A percentile compares a stretch with the other conserved stretches of the same genome.
These are phyloP conservation scores for Hygrophorus russula DNA, from an alignment of 768 basidiomycete genomes.

Conservation along the genomic window DNA sequence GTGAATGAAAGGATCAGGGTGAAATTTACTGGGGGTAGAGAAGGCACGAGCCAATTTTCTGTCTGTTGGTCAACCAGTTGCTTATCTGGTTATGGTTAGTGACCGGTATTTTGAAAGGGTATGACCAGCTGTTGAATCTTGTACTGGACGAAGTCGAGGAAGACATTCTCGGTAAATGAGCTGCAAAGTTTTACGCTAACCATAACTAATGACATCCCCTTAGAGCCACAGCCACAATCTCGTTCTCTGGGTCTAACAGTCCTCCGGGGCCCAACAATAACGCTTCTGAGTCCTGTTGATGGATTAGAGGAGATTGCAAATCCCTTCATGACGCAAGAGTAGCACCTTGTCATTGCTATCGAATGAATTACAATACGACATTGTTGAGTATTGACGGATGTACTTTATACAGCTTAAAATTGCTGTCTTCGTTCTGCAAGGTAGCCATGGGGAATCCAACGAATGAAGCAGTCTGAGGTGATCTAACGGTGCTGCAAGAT, in stretches of 20 bases:
- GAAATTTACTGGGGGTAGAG: conserved; percentile 96
- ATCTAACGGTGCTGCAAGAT: too few relatives aligned
- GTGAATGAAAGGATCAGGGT: conserved; percentile 87
- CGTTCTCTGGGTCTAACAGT: conserved; percentile 78
- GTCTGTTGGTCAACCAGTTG: background rate
- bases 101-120: conserved; percentile 88
- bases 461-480: too few relatives aligned
- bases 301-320: conserved; percentile 92
- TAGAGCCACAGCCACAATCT: conserved; percentile 54
- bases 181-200: conserved; percentile 3
- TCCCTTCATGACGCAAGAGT: conserved; percentile 71
- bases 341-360: conserved; percentile 3
- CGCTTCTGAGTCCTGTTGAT: conserved; percentile 87
- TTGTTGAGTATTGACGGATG: too few relatives aligned
- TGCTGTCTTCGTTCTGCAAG: too few relatives aligned
- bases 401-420: too few relatives aligned
- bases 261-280: conserved; percentile 89
- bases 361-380: too few relatives aligned
- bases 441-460: too few relatives aligned
- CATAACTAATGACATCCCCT: conserved; percentile 3
- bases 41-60: conserved; percentile 43
- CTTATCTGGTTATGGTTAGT: conserved; percentile 35
- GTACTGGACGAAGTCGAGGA: conserved; percentile 95
- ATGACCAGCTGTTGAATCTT: conserved; percentile 91
- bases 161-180: conserved; percentile 48